These are phyloP conservation scores for Dipteronia dyeriana DNA, from an alignment of 345 rosid genomes.

Conservation along the genomic window DNA sequence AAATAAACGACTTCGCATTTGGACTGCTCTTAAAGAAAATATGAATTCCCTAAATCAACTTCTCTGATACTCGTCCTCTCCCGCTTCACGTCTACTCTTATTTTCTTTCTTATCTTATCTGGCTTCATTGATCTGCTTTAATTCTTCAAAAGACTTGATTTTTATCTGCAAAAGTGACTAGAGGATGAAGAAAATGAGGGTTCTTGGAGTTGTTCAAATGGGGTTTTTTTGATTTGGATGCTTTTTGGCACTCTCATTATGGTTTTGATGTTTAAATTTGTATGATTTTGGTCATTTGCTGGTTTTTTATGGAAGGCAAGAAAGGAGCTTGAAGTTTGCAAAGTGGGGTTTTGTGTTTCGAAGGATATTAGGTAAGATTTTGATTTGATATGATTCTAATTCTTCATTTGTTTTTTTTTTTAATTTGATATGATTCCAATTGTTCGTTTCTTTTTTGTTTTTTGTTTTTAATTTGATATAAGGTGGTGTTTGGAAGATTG, in stretches of 20 bases:
- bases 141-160: not conserved
- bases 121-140: not conserved
- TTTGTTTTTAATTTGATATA: constrained; percentile 9
- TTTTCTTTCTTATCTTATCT: constrained; percentile 14
- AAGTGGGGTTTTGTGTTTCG: constrained; percentile 16
- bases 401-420: not conserved
- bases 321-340: constrained; percentile 14
- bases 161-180: not conserved
- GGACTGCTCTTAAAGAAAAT: too few relatives aligned
- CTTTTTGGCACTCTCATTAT: constrained; percentile 16
- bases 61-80: too few relatives aligned
- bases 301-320: not conserved
- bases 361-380: constrained; percentile 33
- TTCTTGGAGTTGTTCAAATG: constrained; percentile 20
- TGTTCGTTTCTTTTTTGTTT: not conserved
- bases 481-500: constrained; percentile 8
- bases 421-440: too few relatives aligned
- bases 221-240: constrained; percentile 27
- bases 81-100: constrained; percentile 4
- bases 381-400: not conserved
- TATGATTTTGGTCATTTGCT: constrained; percentile 26
- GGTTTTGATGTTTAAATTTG: not conserved
- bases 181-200: constrained; percentile 5
- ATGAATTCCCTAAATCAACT: too few relatives aligned
- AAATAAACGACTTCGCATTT: too few relatives aligned